Conservation (phyloP, 768 basidiomycete species). For the Lentinula raphanica region DNA sequence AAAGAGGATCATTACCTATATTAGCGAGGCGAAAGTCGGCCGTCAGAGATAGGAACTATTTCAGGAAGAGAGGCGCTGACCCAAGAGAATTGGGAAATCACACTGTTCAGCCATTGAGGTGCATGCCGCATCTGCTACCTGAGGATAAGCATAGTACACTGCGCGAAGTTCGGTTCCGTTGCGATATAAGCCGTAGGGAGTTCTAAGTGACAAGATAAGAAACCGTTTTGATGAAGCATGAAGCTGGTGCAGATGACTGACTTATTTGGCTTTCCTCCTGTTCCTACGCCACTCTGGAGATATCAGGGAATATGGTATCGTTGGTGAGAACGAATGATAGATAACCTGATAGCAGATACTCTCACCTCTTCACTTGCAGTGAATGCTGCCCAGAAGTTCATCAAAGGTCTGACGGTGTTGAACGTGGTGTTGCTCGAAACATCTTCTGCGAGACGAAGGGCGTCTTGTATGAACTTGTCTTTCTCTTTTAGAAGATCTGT, state of each 20-base stretch:
- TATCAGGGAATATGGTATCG: not conserved
- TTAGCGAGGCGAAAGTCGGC: slow-evolving; percentile 2
- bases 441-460: slow-evolving; percentile 59
- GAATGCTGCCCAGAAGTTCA: slow-evolving; percentile 82
- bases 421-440: slow-evolving; percentile 73
- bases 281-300: slow-evolving; percentile 73
- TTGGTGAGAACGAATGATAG: not conserved
- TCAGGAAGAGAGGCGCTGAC: slow-evolving; percentile 29
- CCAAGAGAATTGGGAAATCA: slow-evolving; percentile 72
- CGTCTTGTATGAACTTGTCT: slow-evolving; percentile 62
- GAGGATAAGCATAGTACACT: slow-evolving; percentile 64
- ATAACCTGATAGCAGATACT: not conserved
- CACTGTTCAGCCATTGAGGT: slow-evolving; percentile 57
- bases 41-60: not conserved
- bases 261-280: slow-evolving; percentile 66
- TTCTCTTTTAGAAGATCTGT: slow-evolving; percentile 54
- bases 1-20: slow-evolving; percentile 74
- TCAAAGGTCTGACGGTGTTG: slow-evolving; percentile 64
- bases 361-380: slow-evolving; percentile 66
- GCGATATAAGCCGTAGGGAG: slow-evolving; percentile 70
- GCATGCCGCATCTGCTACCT: slow-evolving; percentile 67
- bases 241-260: slow-evolving; percentile 20
- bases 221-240: not conserved
- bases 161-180: slow-evolving; percentile 73
- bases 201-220: slow-evolving; percentile 36